phyloP scores from a whole-genome alignment of 257 asterid genomes.

The Voacanga thouarsii region DNA sequence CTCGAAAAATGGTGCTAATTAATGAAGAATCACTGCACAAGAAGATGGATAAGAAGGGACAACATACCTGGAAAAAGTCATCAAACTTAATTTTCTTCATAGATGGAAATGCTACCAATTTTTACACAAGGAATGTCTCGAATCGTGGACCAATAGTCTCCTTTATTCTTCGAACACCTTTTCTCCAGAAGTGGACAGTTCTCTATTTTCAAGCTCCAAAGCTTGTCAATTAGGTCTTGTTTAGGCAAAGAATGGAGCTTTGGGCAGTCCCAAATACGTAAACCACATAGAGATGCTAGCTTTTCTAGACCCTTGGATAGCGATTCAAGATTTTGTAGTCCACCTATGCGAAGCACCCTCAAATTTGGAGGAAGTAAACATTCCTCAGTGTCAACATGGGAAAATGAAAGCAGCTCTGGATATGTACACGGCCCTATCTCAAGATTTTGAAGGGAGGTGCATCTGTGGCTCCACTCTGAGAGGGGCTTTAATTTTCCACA shows the following conservation, averaged over 20 bases:
- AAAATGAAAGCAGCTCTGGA: constrained; percentile 18
- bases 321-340: constrained; percentile 5
- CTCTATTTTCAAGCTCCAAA: neutral
- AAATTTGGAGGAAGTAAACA: constrained; percentile 19
- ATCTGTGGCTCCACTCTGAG: constrained; percentile 22
- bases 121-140: neutral
- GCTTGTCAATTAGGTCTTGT: neutral
- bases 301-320: constrained; percentile 13
- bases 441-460: constrained; percentile 4
- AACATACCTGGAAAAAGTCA: neutral
- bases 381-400: neutral
- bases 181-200: constrained; percentile 13
- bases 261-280: neutral
- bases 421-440: neutral
- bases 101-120: neutral
- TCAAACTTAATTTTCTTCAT: neutral
- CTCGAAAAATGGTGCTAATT: too few relatives aligned
- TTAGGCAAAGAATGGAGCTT: constrained; percentile 13
- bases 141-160: constrained; percentile 18
- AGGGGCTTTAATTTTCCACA: constrained; percentile 18
- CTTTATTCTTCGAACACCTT: constrained; percentile 10
- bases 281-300: constrained; percentile 2
- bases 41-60: neutral
- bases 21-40: neutral
- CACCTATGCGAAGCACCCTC: neutral